Base-by-base conservation (phyloP, 306 rosid species). In the Glycine latifolia region DNA sequence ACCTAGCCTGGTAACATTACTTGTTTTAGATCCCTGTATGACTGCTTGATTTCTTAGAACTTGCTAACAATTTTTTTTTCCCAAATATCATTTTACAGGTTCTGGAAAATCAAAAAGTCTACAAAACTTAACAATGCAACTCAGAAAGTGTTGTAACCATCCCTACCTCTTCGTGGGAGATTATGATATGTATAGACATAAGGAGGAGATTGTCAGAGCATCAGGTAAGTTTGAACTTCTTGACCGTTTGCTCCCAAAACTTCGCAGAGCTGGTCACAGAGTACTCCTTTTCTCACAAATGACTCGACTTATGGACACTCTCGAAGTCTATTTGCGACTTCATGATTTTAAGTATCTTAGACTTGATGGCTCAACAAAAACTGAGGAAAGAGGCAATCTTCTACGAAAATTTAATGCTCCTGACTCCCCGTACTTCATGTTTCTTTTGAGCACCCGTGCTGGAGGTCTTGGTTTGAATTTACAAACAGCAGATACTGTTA, bases 191-290 rank as follows among this genome's bases (percentile, higher is more conserved):
- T 94, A 91, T 94, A 94, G 81, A 53, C 77, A 67, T 72, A 90
- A 77, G 88, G 99, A 90, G 73, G 99, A 94, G 90, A 85, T 96
- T 52, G 86, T 88, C 73, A 87, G 99, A 89, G 94, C 99, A 86
- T 94, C 99, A n/a, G 99, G 99, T 69, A 96, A 96, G 80, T 96
- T 96, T 79, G 99, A 96, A 89, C 91, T 96, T 76, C 97, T 96
- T 26, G 99, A 96, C 78, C 99, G 99, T 80, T 89, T 96, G 85
- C 99, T 96, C 71, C 99, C 99, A 68, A 96, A 96, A 83, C 99
- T 96, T 73, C 90, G 83, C 56, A 90, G 91, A 86, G 93, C 95
- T 13, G 99, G 99, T 82, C 99, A 93, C 80, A 90, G 99, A 75
- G 94, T 96, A 83, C 93, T 96, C 69, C 90, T 96, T 84, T 96